phyloP scores from a whole-genome alignment of 2,329 filamentous ascomycete species.

The Karstenula rhodostoma region DNA sequence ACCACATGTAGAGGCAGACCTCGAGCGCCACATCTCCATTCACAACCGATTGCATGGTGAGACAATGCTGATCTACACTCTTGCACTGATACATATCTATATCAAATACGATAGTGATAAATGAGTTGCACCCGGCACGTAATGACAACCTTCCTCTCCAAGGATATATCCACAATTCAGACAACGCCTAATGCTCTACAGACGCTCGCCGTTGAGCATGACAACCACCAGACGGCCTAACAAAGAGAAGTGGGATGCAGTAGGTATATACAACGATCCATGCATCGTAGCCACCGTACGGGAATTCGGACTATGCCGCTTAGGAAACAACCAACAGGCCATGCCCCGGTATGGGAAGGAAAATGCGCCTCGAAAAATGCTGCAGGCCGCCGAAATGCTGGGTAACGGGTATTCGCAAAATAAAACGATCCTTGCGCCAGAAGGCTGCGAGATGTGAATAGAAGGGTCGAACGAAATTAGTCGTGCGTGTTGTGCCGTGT shows the following conservation, averaged over 20 bases:
- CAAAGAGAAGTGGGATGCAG: conserved; percentile 30
- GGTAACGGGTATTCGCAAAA: conserved; percentile 46
- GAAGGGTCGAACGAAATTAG: conserved; percentile 29
- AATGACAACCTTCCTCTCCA: conserved; percentile 9
- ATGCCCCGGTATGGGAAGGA: conserved; percentile 33
- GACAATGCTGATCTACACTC: conserved; percentile 23
- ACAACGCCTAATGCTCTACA: conserved; percentile 24
- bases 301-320: conserved; percentile 26
- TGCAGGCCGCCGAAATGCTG: conserved; percentile 39
- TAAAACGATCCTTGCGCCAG: conserved; percentile 35
- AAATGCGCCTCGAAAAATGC: conserved; percentile 49
- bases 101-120: conserved; percentile 38
- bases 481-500: conserved; percentile 37
- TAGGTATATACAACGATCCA: conserved; percentile 43
- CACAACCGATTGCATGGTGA: not conserved
- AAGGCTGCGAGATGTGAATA: conserved; percentile 39
- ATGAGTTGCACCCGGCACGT: conserved; percentile 24
- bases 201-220: conserved; percentile 27
- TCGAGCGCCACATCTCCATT: conserved; percentile 16
- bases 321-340: conserved; percentile 40
- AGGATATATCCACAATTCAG: conserved; percentile 32
- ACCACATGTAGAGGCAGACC: conserved; percentile 6
- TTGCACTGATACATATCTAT: conserved; percentile 33
- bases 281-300: conserved; percentile 32
- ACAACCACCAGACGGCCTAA: conserved; percentile 23